Evolutionary conservation across 1,139 yeast species (phyloP), one percentile per base, ranked within the genome.

Genomic region (Starmera stellimalicola): DNA sequence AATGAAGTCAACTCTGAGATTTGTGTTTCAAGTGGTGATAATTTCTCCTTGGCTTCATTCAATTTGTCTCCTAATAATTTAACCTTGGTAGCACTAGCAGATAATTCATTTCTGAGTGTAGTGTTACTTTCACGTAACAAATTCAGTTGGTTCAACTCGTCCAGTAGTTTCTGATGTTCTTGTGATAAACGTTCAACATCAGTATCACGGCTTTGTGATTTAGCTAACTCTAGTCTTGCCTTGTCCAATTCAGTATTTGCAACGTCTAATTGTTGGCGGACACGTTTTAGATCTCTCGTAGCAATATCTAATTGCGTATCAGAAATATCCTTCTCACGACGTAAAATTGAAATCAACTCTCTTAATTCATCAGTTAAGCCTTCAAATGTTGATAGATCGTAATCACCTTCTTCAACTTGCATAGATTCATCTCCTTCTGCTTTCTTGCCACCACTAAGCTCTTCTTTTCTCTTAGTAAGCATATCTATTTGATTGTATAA

Each of bases 321-420:
- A 2, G 77, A 66, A 5, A 77, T 64, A 41, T 85, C 95, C 51
- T 81, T 82, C 47, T 84, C 94, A 41, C 81, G 76, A 33, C 88
- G 77, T 38, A 85, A 62, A 46, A 70, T 77, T 7, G 66, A 55
- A 27, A 85, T 59, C 24, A 85, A 68, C 43, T 78, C 79, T 36
- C 73, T 69, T 48, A 68, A 47, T 29, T 68, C 70, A 27, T 52
- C 60, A 17, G 50, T 52, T 6, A 51, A 44, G 26, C 42, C 53
- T n/a, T 47, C 54, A 34, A 31, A 19, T 10, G 27, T 41, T 31
- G 57, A 63, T 7, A 52, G 61, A 3, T 47, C 33, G 7, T 37
- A 39, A 15, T 26, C 40, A 7, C 30, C 39, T 11, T 18, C 29
- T 42, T 17, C 27, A 37, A 28, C 38, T 8, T 19, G 11, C 11